Conservation (phyloP, 2,329 filamentous ascomycete genomes). For the Cercospora zeae-maydis region DNA sequence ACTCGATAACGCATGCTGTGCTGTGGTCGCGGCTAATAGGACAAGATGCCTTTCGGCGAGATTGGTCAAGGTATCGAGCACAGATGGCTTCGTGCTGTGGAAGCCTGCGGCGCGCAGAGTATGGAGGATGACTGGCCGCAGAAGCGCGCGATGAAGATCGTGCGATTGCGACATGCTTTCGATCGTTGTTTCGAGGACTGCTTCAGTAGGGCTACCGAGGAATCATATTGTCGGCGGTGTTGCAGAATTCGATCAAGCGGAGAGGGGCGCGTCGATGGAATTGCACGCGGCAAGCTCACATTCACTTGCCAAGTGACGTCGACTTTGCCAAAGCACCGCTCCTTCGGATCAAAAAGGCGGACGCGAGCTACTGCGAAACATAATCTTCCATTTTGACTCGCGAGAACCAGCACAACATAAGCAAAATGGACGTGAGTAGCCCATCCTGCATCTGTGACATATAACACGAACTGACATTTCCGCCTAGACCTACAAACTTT, state of each 20-base stretch:
- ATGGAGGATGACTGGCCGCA: constrained; percentile 83
- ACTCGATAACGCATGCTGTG: constrained; percentile 66
- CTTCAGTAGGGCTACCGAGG: background rate
- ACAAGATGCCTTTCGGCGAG: constrained; percentile 77
- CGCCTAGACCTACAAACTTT: constrained; percentile 4
- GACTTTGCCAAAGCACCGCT: constrained; percentile 1
- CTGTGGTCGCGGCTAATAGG: constrained; percentile 69
- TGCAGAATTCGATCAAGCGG: background rate
- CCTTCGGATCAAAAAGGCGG: background rate
- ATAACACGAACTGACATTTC: background rate
- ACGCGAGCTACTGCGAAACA: background rate
- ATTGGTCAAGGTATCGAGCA: constrained; percentile 84
- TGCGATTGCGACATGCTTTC: constrained; percentile 30
- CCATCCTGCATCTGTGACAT: background rate
- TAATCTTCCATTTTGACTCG: background rate
- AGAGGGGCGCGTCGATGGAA: background rate
- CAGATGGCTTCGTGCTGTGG: constrained; percentile 73
- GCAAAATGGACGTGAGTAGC: constrained; percentile 1
- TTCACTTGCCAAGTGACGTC: constrained; percentile 9
- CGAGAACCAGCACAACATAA: background rate
- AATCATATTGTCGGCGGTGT: constrained; percentile 1
- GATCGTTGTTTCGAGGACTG: background rate
- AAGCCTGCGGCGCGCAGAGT: constrained; percentile 90
- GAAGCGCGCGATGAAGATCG: constrained; percentile 66
- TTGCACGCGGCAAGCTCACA: constrained; percentile 1